Evolutionary conservation across 345 rosid genomes (phyloP).

Genomic region (Syzygium grande): DNA sequence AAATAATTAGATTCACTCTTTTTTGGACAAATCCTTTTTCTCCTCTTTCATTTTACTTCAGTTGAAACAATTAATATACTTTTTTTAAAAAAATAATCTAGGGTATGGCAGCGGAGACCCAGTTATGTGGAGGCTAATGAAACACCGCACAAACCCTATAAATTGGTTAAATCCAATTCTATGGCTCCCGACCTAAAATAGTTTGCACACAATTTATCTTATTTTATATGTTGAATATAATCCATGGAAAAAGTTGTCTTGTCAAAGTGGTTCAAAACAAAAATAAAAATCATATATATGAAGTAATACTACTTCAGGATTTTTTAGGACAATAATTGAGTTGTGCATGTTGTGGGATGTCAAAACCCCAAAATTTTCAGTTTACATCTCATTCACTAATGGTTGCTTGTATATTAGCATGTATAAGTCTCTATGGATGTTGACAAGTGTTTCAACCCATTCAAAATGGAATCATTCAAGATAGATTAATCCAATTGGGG

Average conservation of each 20-base stretch:
- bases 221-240: background rate
- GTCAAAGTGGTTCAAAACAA: background rate
- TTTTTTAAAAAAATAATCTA: too few relatives aligned
- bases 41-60: too few relatives aligned
- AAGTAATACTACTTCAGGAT: background rate
- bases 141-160: background rate
- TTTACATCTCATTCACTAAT: background rate
- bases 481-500: background rate
- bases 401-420: background rate
- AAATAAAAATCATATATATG: too few relatives aligned
- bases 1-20: too few relatives aligned
- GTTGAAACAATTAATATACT: too few relatives aligned
- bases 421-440: background rate
- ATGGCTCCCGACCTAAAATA: fast-evolving
- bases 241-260: background rate
- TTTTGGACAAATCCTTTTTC: too few relatives aligned
- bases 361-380: too few relatives aligned
- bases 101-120: fast-evolving
- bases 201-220: background rate
- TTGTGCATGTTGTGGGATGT: background rate
- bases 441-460: background rate
- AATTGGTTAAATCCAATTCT: background rate
- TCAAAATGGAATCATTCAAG: background rate
- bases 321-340: background rate
- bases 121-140: background rate